These are phyloP conservation scores for Hyaloscypha bicolor DNA, from an alignment of 495 filamentous ascomycete genomes.

Conservation along the genomic window DNA sequence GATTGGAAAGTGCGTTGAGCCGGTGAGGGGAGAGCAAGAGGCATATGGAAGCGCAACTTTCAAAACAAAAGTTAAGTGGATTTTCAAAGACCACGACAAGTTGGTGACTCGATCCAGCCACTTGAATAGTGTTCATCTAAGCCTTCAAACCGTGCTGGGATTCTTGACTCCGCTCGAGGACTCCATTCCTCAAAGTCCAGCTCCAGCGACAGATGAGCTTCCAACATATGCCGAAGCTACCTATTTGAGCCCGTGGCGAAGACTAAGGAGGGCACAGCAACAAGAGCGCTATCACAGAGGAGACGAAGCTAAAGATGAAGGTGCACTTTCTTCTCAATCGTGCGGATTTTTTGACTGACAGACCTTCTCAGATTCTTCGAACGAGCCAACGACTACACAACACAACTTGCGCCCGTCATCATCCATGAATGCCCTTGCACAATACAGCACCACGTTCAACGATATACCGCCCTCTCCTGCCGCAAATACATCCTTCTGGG, in stretches of 20 bases:
- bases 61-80: constrained; percentile 33
- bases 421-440: background rate
- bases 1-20: constrained; percentile 36
- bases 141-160: constrained; percentile 23
- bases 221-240: constrained; percentile 2
- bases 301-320: background rate
- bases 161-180: constrained; percentile 11
- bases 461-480: background rate
- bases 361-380: background rate
- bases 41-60: constrained; percentile 27
- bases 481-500: background rate
- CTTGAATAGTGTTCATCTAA: constrained; percentile 34
- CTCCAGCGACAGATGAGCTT: background rate
- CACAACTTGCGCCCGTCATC: background rate
- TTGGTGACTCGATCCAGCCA: constrained; percentile 24
- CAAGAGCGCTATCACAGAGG: background rate
- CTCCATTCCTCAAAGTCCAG: background rate
- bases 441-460: background rate
- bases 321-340: background rate
- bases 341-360: too few relatives aligned
- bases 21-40: constrained; percentile 27
- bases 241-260: background rate
- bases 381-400: background rate
- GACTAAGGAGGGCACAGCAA: background rate
- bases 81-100: constrained; percentile 35